Evolutionary conservation across 345 rosid genomes (phyloP).

Genomic region (Hevea brasiliensis): DNA sequence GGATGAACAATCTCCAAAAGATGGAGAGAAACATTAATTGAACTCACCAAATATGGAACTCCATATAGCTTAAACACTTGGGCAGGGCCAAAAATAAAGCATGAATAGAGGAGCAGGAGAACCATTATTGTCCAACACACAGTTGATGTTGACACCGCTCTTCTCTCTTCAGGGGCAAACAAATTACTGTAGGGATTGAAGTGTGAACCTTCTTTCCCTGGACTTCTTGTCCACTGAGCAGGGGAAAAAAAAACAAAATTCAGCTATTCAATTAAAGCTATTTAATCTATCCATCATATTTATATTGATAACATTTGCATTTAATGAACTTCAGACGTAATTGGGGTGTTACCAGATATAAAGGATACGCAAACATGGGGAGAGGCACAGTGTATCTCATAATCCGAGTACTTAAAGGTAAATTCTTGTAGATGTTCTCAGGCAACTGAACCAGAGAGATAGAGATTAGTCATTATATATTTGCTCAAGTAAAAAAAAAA

Average conservation of each 20-base stretch:
- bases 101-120: conserved; percentile 41
- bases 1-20: background rate
- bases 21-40: background rate
- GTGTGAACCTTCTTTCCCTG: conserved; percentile 35
- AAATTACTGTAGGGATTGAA: conserved; percentile 31
- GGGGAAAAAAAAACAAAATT: background rate
- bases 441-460: conserved; percentile 45
- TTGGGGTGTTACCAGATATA: conserved; percentile 51
- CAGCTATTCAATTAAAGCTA: background rate
- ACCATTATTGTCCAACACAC: conserved; percentile 72
- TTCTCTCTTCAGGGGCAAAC: conserved; percentile 23
- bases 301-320: background rate
- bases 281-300: background rate
- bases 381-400: conserved; percentile 64
- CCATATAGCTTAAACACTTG: conserved; percentile 61
- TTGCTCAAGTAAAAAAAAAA: background rate
- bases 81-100: conserved; percentile 47
- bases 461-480: background rate
- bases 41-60: conserved; percentile 65
- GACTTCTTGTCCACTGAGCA: conserved; percentile 29
- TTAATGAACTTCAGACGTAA: background rate
- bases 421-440: conserved; percentile 49
- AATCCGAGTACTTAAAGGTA: conserved; percentile 38
- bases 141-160: conserved; percentile 37
- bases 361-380: conserved; percentile 67